Evolutionary conservation across 140 eudicot species (phyloP).

Genomic region (Senecio squalidus): DNA sequence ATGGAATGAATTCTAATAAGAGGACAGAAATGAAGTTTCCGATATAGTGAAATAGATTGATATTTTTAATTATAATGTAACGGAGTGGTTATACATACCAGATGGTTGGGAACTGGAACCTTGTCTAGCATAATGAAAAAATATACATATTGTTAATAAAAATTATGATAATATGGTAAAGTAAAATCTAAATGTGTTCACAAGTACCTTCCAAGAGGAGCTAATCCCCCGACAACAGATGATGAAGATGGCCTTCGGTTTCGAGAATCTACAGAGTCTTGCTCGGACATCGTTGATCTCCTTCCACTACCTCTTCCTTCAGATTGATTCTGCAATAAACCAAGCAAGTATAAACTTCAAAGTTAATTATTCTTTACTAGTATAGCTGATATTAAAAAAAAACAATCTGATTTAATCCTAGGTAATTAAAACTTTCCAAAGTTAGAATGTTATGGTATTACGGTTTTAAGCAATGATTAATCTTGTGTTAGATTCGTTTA

Average conservation of each 20-base stretch:
- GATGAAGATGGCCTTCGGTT: conserved; percentile 80
- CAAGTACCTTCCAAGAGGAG: conserved; percentile 85
- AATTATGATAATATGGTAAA: not conserved
- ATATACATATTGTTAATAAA: conserved; percentile 18
- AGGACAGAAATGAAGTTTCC: not conserved
- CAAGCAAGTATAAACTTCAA: not conserved
- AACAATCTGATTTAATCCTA: not conserved
- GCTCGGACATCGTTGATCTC: conserved; percentile 45
- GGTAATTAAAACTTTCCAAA: not conserved
- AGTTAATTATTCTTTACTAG: not conserved
- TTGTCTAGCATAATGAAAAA: conserved; percentile 43
- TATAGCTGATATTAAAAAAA: not conserved
- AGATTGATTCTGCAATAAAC: conserved; percentile 56
- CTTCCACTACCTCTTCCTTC: conserved; percentile 73
- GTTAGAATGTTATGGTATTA: not conserved
- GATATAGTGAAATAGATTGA: not conserved
- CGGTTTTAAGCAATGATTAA: not conserved
- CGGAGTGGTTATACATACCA: conserved; percentile 49
- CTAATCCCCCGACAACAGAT: conserved; percentile 88
- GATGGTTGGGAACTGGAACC: conserved; percentile 65
- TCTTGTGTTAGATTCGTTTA: not conserved
- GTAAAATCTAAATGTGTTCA: not conserved
- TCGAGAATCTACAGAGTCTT: conserved; percentile 57
- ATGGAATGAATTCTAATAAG: not conserved
- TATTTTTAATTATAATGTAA: not conserved